Conservation (phyloP, 1,284 basidiomycete species). For the Trichosporon sp. region DNA sequence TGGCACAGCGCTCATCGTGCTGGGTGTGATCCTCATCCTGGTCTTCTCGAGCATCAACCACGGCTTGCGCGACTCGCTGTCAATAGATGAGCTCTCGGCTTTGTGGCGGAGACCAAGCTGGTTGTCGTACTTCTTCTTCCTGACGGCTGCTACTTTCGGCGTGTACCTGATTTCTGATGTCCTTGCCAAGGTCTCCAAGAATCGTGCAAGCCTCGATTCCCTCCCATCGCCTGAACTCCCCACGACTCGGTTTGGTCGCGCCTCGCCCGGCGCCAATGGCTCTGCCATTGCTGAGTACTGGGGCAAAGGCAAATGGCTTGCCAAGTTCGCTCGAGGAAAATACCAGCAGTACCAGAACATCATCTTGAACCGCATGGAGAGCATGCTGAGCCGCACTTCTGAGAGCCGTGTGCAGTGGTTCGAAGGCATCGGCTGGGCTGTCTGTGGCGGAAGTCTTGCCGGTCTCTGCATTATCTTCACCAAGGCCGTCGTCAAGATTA, state of each 20-base stretch:
- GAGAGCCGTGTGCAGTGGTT: slow-evolving; percentile 81
- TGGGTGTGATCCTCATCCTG: slow-evolving; percentile 48
- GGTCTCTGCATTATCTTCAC: slow-evolving; percentile 86
- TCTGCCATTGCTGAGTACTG: background rate
- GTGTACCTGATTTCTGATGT: slow-evolving; percentile 55
- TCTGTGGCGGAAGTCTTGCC: slow-evolving; percentile 74
- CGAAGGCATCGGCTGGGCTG: slow-evolving; percentile 85
- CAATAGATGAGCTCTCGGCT: slow-evolving; percentile 60
- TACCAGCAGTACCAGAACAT: slow-evolving; percentile 55
- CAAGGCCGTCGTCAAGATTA: slow-evolving; percentile 58
- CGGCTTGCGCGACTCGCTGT: slow-evolving; percentile 41
- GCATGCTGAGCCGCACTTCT: slow-evolving; percentile 68
- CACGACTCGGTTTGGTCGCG: slow-evolving; percentile 14
- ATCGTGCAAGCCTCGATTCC: slow-evolving; percentile 44
- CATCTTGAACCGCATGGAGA: slow-evolving; percentile 61
- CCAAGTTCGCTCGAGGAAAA: slow-evolving; percentile 23
- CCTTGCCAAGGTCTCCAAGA: slow-evolving; percentile 34
- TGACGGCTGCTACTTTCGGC: slow-evolving; percentile 62
- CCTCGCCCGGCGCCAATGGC: slow-evolving; percentile 9
- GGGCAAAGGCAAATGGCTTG: slow-evolving; percentile 1
- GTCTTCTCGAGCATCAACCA: slow-evolving; percentile 49
- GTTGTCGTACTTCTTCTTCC: slow-evolving; percentile 78
- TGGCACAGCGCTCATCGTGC: slow-evolving; percentile 46
- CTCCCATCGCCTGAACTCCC: slow-evolving; percentile 50
- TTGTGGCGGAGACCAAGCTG: slow-evolving; percentile 79